Percentiles rank a stretch among this genome's conserved stretches.
phyloP scores from a whole-genome alignment of 352 stramenopile species.

The Halophytophthora polymorphica region DNA sequence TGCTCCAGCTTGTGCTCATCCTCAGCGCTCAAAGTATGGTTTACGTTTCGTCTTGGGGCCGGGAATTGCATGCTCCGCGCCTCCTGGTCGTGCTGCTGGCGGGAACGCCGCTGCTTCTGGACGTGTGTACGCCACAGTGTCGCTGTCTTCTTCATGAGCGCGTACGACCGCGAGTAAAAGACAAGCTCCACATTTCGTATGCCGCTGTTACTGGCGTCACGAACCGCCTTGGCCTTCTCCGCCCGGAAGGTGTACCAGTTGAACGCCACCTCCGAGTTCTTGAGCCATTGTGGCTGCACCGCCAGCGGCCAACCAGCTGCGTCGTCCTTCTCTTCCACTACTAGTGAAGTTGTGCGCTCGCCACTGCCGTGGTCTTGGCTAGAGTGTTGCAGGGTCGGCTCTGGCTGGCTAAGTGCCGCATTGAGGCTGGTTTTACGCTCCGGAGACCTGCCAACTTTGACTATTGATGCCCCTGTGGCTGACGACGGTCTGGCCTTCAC shows the following conservation, averaged over 20 bases:
- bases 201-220: neutral
- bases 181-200: slow-evolving; percentile 26
- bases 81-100: slow-evolving; percentile 12
- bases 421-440: slow-evolving; percentile 2
- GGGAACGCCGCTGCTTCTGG: slow-evolving; percentile 14
- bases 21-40: slow-evolving; percentile 14
- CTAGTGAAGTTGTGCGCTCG: neutral
- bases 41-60: slow-evolving; percentile 26
- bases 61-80: slow-evolving; percentile 16
- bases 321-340: neutral
- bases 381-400: neutral
- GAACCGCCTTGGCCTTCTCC: slow-evolving; percentile 18
- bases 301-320: slow-evolving; percentile 8
- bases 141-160: slow-evolving; percentile 45
- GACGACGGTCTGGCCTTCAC: slow-evolving; percentile 5
- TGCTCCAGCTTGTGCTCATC: slow-evolving; percentile 9
- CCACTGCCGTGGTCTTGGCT: neutral
- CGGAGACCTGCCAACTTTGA: neutral
- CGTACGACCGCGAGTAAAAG: slow-evolving; percentile 48
- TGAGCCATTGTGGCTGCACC: slow-evolving; percentile 21
- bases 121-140: slow-evolving; percentile 40
- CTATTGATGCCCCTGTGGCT: slow-evolving; percentile 2
- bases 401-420: neutral
- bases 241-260: slow-evolving; percentile 30
- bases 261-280: slow-evolving; percentile 18